A percentile compares a stretch with the other conserved stretches of the same genome.
Evolutionary conservation across 2,329 filamentous ascomycete species (phyloP).

Genomic region (Curvularia lunata): DNA sequence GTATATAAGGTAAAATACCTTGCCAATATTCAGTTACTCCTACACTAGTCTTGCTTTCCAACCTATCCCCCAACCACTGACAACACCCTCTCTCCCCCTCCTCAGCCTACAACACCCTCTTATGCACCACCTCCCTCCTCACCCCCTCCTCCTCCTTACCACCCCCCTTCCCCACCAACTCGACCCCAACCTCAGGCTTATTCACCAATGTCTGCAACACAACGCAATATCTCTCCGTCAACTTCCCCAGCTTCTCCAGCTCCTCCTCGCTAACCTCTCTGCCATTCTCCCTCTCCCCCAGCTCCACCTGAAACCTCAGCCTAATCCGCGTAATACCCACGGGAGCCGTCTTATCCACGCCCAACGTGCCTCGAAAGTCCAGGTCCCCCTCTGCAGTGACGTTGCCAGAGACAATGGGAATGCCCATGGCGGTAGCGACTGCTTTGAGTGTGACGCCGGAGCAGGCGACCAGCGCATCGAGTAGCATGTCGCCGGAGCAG

Average conservation of each 20-base stretch:
- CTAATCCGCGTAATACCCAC: conserved; percentile 58
- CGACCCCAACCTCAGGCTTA: conserved; percentile 40
- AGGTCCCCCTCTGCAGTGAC: conserved; percentile 57
- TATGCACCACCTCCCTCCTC: conserved; percentile 10
- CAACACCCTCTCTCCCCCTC: too few species aligned
- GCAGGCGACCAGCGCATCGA: conserved; percentile 59
- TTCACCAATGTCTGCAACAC: conserved; percentile 44
- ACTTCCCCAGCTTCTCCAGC: conserved; percentile 54
- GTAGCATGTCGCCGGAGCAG: conserved; percentile 59
- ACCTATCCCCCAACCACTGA: too few species aligned
- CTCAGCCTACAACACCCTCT: conserved; percentile 5
- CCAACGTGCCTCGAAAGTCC: conserved; percentile 58
- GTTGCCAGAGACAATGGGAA: conserved; percentile 53
- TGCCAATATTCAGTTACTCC: too few species aligned
- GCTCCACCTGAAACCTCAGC: conserved; percentile 53
- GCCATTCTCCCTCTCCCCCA: conserved; percentile 40
- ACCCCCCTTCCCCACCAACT: conserved; percentile 29
- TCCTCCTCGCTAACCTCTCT: conserved; percentile 51
- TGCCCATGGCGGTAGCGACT: conserved; percentile 56
- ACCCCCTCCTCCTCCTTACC: conserved; percentile 22
- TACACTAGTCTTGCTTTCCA: too few species aligned
- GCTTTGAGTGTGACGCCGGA: conserved; percentile 60
- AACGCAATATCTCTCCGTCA: conserved; percentile 60
- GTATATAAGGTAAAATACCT: too few species aligned
- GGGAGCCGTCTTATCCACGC: conserved; percentile 55